phyloP scores from a whole-genome alignment of 179 eudicot genomes.

The Camellia oleifera region DNA sequence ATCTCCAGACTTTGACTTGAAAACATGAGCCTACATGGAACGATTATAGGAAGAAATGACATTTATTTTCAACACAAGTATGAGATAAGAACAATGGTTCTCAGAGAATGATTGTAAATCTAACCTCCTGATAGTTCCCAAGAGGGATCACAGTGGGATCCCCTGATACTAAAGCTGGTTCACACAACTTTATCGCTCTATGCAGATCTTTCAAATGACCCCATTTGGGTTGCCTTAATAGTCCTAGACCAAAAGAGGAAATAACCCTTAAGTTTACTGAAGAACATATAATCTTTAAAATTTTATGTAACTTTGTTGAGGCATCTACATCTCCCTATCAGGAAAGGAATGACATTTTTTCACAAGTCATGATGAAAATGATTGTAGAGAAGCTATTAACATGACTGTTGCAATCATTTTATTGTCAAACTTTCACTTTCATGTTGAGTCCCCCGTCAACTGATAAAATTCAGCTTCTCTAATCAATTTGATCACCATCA shows the following conservation, averaged over 20 bases:
- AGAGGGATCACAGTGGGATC: conserved; percentile 55
- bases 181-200: conserved; percentile 83
- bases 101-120: neutral
- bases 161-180: conserved; percentile 64
- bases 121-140: conserved; percentile 77
- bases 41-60: neutral
- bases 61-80: neutral
- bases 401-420: no score
- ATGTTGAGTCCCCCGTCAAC: neutral
- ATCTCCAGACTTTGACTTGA: conserved; percentile 52
- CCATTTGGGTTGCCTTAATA: conserved; percentile 76
- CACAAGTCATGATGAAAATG: no score
- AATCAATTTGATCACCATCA: neutral
- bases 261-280: conserved; percentile 10
- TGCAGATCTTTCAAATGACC: conserved; percentile 85
- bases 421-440: neutral
- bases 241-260: conserved; percentile 39
- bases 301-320: neutral
- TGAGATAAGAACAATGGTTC: neutral
- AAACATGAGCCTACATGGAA: conserved; percentile 56
- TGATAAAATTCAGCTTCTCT: neutral
- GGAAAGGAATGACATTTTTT: neutral
- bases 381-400: no score
- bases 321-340: neutral
- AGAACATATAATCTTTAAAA: conserved; percentile 3